Evolutionary conservation across 176 grass and related monocot species (phyloP), one percentile per base, ranked within the genome.

Genomic region (Olyra latifolia): DNA sequence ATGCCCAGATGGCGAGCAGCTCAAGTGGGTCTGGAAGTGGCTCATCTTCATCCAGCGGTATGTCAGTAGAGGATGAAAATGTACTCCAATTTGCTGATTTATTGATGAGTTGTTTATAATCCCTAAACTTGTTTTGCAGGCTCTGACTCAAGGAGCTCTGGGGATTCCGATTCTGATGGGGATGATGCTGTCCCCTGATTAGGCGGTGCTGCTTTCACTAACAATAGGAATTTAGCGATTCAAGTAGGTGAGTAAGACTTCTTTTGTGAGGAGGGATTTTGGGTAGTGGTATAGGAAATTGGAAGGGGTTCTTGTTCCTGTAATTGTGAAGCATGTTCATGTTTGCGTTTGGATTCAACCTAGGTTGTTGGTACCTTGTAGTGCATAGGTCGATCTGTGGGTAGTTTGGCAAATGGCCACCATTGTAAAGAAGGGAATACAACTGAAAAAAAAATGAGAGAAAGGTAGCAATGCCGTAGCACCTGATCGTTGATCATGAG

Each of bases 31-130:
- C 95, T 8, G 92, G 80, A 35, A 91, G 84, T 10, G 92, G 83
- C 15, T 93, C 94, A 8, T 97, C 94, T 63, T 88, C 95, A 66
- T 98, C 92, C 5, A 91, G 85, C 74, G 91, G 91, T 97, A 97
- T 8, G 69, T 30, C 28, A 20, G 11, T 5, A 28, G 9, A 40
- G 19, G 30, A 71, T 63, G 15, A 66, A 66, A 12, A 61, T 12
- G 3, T 40, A 32, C 39, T n/a, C 19, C 39, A 8, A 7, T 48
- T 13, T 75, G 5, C 41, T 70, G 60, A 59, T 44, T 20, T n/a
- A 8, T 29, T 2, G 0, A 54, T 67, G 30, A 80, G 24, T 5
- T 67, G 42, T 42, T 17, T 16, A 13, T 84, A n/a, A 80, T 56
- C 64, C 14, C 11, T 54, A 14, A 20, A 69, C 41, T 65, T 38